Evolutionary conservation across 306 rosid genomes (phyloP).

Genomic region (Leucaena leucocephala): DNA sequence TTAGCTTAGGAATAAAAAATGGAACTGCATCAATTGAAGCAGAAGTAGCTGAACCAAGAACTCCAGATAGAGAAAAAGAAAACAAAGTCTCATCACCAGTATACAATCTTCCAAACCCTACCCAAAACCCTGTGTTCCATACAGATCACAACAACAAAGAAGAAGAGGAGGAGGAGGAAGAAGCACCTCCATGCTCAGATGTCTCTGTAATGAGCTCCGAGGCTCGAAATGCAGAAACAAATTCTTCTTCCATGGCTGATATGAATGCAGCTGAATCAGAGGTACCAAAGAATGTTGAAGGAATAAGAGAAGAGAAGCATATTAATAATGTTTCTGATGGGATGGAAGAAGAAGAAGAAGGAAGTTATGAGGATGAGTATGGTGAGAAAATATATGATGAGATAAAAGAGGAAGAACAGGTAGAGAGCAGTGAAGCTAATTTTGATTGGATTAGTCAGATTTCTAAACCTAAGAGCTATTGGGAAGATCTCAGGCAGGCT

Average conservation of each 20-base stretch:
- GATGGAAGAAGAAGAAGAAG: conserved; percentile 27
- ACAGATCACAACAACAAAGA: background rate
- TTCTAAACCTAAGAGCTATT: conserved; percentile 82
- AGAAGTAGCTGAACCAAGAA: conserved; percentile 37
- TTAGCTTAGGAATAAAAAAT: conserved; percentile 41
- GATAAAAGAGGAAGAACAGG: conserved; percentile 29
- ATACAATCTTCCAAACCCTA: background rate
- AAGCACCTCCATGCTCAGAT: conserved; percentile 11
- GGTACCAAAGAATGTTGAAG: conserved; percentile 37
- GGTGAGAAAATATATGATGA: conserved; percentile 40
- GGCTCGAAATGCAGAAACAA: conserved; percentile 27
- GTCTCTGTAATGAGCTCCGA: background rate
- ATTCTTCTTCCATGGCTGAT: conserved; percentile 27
- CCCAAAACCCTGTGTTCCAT: conserved; percentile 21
- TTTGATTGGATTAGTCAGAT: conserved; percentile 76
- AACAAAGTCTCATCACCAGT: background rate
- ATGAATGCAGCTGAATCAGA: conserved; percentile 42
- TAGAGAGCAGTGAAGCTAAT: conserved; percentile 42
- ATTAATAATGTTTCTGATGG: background rate
- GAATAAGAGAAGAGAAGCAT: conserved; percentile 27
- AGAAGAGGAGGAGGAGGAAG: background rate
- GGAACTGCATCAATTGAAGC: conserved; percentile 25
- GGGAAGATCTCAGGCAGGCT: conserved; percentile 78
- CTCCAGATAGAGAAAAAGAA: conserved; percentile 16
- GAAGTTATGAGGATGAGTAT: conserved; percentile 21